Percentiles rank a stretch among this genome's conserved stretches.
These are phyloP conservation scores for Phytophthora pluvialis DNA, from an alignment of 352 stramenopile genomes.

Conservation along the genomic window DNA sequence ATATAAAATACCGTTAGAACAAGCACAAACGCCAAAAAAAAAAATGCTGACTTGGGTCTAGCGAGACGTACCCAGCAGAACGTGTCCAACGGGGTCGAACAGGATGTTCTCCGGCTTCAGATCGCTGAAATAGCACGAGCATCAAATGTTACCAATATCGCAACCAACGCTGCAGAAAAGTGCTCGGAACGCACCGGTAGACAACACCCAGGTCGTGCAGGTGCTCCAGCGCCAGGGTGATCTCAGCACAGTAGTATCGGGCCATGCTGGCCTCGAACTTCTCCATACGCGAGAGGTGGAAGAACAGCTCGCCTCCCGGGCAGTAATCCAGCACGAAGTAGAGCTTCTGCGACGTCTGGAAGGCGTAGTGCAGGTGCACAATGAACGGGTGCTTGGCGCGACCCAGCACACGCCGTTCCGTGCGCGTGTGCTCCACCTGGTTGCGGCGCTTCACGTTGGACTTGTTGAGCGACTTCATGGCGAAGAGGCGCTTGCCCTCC, in stretches of 20 bases:
- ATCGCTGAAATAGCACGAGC: constrained; percentile 43
- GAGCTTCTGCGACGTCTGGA: constrained; percentile 91
- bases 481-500: constrained; percentile 73
- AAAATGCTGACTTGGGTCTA: not conserved
- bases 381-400: constrained; percentile 93
- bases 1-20: not conserved
- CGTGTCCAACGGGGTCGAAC: constrained; percentile 80
- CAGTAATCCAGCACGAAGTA: constrained; percentile 94
- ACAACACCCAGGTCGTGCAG: constrained; percentile 90
- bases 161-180: not conserved
- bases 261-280: constrained; percentile 90
- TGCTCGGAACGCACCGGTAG: constrained; percentile 58
- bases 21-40: not conserved
- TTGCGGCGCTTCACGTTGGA: constrained; percentile 94
- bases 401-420: constrained; percentile 92
- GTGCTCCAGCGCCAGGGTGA: constrained; percentile 88
- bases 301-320: constrained; percentile 91
- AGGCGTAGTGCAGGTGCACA: constrained; percentile 88
- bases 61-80: constrained; percentile 56
- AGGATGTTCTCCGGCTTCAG: constrained; percentile 90
- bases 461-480: constrained; percentile 92
- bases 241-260: constrained; percentile 92
- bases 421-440: constrained; percentile 99
- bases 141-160: constrained; percentile 6
- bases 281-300: constrained; percentile 90